Percentiles rank a stretch among this genome's conserved stretches.
These are phyloP conservation scores for Wallacemonas sp. DNA, from an alignment of 208 protist genomes.

Conservation along the genomic window DNA sequence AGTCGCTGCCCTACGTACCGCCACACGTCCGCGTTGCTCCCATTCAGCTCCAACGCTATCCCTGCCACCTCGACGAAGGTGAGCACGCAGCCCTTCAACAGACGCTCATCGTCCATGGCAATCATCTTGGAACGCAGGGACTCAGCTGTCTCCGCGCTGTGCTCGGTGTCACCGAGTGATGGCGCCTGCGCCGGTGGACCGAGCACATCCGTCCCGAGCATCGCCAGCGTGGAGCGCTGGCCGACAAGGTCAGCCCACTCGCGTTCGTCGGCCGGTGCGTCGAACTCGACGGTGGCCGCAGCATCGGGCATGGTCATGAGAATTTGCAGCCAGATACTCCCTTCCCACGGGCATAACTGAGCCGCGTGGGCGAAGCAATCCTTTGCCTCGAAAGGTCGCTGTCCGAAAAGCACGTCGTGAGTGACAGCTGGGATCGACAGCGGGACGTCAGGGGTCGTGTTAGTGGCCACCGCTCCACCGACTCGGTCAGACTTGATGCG, in stretches of 20 bases:
- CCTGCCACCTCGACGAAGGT: conserved; percentile 18
- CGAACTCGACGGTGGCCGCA: conserved; percentile 18
- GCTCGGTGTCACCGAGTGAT: too few species aligned
- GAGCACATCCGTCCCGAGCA: neutral
- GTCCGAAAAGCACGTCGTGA: conserved; percentile 24
- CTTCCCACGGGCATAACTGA: conserved; percentile 14
- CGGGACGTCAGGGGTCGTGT: neutral
- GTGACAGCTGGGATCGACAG: conserved; percentile 2
- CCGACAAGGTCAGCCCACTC: conserved; percentile 10
- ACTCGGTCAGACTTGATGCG: neutral
- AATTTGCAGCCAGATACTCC: conserved; percentile 17
- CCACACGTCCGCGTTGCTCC: conserved; percentile 13
- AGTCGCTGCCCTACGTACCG: conserved; percentile 12
- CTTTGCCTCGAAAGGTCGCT: conserved; percentile 22
- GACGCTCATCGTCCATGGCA: conserved; percentile 3
- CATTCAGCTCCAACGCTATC: conserved; percentile 14
- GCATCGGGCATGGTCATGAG: conserved; percentile 6
- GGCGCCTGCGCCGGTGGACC: too few species aligned
- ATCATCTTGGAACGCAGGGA: neutral
- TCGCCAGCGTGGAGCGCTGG: conserved; percentile 9
- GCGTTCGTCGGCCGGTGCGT: conserved; percentile 17
- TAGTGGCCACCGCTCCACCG: neutral
- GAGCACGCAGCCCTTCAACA: conserved; percentile 12
- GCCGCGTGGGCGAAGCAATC: conserved; percentile 23
- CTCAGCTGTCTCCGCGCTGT: neutral